Conservation (phyloP, 345 rosid species). For the Brassica incana region DNA sequence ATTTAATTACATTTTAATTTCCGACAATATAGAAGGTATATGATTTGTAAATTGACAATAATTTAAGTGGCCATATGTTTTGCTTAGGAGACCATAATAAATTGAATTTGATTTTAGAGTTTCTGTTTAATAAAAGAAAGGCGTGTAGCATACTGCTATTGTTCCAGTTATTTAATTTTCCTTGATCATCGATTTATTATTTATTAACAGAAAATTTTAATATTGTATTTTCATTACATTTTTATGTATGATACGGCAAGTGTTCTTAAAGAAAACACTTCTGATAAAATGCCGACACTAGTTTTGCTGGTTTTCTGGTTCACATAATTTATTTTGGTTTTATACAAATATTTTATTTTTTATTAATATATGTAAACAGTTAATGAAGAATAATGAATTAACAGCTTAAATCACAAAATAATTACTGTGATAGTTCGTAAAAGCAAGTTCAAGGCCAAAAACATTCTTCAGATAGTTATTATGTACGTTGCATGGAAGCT, state of each 20-base stretch:
- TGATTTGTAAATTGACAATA: conserved; percentile 2
- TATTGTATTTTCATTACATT: background rate
- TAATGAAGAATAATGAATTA: background rate
- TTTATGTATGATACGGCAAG: background rate
- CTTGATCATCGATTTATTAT: background rate
- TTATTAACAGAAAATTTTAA: background rate
- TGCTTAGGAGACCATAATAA: conserved; percentile 1
- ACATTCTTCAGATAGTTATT: background rate
- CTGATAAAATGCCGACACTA: conserved; percentile 9
- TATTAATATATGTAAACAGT: background rate
- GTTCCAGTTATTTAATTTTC: conserved; percentile 1
- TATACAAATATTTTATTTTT: too few relatives aligned
- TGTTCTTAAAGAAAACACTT: background rate
- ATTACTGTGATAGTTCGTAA: background rate
- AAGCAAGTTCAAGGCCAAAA: background rate
- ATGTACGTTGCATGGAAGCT: too few relatives aligned
- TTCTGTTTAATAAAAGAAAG: conserved; percentile 2
- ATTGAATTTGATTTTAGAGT: background rate
- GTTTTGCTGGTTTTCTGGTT: background rate
- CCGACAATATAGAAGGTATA: conserved; percentile 17
- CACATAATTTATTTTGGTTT: background rate
- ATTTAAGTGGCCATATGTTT: conserved; percentile 14
- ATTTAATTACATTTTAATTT: conserved; percentile 4
- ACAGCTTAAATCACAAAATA: background rate
- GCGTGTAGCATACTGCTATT: conserved; percentile 22